Evolutionary conservation across 75 land plant genomes (phyloP).

Genomic region (Selaginella moellendorffii): DNA sequence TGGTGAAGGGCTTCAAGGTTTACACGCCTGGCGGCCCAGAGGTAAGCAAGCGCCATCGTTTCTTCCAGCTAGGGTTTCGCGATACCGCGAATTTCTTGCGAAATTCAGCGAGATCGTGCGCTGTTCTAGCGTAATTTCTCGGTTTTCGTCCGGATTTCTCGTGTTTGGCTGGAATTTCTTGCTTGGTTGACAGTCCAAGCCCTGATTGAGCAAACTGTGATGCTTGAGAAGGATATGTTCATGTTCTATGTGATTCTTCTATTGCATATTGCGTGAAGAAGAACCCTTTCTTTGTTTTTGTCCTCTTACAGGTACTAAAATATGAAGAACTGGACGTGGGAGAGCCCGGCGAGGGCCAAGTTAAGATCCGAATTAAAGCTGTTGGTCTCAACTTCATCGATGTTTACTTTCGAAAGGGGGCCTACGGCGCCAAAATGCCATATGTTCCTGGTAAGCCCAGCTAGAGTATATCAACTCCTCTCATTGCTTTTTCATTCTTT

Average conservation of each 20-base stretch:
- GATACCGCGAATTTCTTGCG: too few species aligned
- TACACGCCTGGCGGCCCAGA: conserved; percentile 68
- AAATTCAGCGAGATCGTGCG: too few species aligned
- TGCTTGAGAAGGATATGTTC: too few species aligned
- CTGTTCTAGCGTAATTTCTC: too few species aligned
- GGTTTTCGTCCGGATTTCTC: too few species aligned
- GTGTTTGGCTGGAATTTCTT: background rate
- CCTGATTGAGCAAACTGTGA: too few species aligned
- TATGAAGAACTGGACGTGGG: conserved; percentile 84
- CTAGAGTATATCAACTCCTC: background rate
- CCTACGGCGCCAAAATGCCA: conserved; percentile 46
- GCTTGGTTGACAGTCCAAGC: too few species aligned
- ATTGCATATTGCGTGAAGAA: too few species aligned
- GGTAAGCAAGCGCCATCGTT: conserved; percentile 19
- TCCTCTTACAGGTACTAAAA: conserved; percentile 42
- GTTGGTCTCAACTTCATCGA: conserved; percentile 87
- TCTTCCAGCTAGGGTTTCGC: too few species aligned
- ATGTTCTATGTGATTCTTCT: too few species aligned
- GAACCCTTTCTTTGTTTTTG: too few species aligned
- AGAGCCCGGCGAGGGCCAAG: conserved; percentile 68
- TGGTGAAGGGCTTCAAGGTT: conserved; percentile 68
- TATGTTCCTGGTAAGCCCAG: conserved; percentile 58
- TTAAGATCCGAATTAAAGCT: conserved; percentile 60
- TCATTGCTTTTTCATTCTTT: too few species aligned
- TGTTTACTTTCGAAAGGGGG: conserved; percentile 62